Evolutionary conservation across 805 yeast species (phyloP).

Genomic region (Candida quercuum): DNA sequence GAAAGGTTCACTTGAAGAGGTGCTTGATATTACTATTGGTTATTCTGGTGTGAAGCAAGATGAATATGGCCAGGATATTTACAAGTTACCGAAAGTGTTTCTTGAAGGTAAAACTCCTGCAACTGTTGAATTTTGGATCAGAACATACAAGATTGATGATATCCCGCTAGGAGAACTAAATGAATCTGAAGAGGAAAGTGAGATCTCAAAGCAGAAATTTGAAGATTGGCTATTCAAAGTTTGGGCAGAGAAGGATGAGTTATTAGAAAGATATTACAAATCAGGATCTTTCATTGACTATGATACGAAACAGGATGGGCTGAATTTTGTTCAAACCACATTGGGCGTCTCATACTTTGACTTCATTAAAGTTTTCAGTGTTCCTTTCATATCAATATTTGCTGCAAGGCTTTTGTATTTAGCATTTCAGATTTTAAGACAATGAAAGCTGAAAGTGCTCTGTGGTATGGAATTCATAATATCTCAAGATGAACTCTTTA

Average conservation of each 20-base stretch:
- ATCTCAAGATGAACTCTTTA: no score
- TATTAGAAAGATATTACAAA: constrained; percentile 56
- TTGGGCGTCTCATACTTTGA: constrained; percentile 22
- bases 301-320: constrained; percentile 12
- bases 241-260: constrained; percentile 76
- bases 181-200: constrained; percentile 37
- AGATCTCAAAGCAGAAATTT: constrained; percentile 39
- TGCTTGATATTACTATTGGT: constrained; percentile 82
- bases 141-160: constrained; percentile 49
- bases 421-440: no score
- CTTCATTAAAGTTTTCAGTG: constrained; percentile 26
- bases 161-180: constrained; percentile 59
- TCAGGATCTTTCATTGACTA: constrained; percentile 46
- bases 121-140: constrained; percentile 57
- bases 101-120: constrained; percentile 70
- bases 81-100: constrained; percentile 58
- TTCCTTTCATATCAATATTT: constrained; percentile 25
- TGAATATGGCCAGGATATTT: constrained; percentile 75
- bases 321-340: constrained; percentile 10
- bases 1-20: constrained; percentile 42
- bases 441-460: no score
- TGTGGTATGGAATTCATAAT: no score
- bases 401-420: constrained; percentile 3
- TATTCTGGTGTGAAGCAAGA: constrained; percentile 63
- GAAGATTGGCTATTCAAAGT: constrained; percentile 67